These are phyloP conservation scores for Chenopodium quinoa DNA, from an alignment of 148 eudicot genomes.

Conservation along the genomic window DNA sequence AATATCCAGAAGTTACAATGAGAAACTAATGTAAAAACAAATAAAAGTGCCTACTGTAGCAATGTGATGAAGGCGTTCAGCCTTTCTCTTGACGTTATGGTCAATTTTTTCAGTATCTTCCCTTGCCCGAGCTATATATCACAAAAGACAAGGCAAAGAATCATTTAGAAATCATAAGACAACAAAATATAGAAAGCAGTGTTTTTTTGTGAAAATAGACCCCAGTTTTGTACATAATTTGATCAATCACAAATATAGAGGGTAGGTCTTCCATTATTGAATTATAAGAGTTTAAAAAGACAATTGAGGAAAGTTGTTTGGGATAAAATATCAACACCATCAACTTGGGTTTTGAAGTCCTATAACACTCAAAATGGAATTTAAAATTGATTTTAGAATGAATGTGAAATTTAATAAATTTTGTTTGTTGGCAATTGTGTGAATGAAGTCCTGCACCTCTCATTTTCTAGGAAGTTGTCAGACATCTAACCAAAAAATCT, in stretches of 20 bases:
- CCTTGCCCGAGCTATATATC: constrained; percentile 84
- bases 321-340: background rate
- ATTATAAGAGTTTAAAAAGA: background rate
- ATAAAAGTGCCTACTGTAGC: constrained; percentile 57
- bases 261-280: background rate
- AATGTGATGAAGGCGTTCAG: constrained; percentile 77
- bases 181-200: background rate
- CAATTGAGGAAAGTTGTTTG: background rate
- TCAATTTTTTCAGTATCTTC: constrained; percentile 93
- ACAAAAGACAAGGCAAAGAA: constrained; percentile 18
- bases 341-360: background rate
- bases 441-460: background rate
- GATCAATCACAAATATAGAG: background rate
- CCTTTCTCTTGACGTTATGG: constrained; percentile 70
- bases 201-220: background rate
- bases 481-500: background rate
- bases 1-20: background rate
- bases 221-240: background rate
- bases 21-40: background rate
- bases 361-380: background rate
- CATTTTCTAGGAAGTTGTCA: background rate
- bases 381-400: background rate
- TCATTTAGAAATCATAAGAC: background rate
- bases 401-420: background rate
- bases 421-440: background rate